Evolutionary conservation across 2,329 filamentous ascomycete genomes (phyloP), one percentile per base, ranked within the genome.

Genomic region (Chrysoporthe cubensis): DNA sequence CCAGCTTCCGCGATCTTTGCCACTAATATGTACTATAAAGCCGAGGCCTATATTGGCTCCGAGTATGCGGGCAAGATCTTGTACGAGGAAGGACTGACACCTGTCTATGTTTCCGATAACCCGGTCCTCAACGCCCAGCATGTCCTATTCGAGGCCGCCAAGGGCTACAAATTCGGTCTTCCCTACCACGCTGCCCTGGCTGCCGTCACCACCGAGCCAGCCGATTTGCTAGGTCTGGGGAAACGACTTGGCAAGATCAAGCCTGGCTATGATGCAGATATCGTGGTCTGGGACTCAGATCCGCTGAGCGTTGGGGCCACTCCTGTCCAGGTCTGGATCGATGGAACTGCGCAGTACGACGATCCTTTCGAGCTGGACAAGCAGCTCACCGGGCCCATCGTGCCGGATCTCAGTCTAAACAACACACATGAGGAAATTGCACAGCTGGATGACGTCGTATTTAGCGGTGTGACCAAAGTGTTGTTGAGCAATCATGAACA

Each of bases 11-110:
- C 86, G n/a, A 79, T 91, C 3, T 92, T 92, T 72, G 89, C 90
- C 11, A 89, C 91, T 73, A 90, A 89, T 74, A 91, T 91, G 87
- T 90, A 86, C 75, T 92, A 91, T 82, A 91, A 92, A 77, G 82
- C 85, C 1, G 90, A 92, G 77, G 80, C 88, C 0, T 90, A 89
- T 71, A 80, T 86, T 4, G 89, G 84, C 0, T 90, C 88, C 13
- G 87, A 91, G 74, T 86, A 86, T 68, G 89, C 89, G 1, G 89
- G 89, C 37, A 91, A 90, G 74, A 82, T 88, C 4, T 81, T 92
- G 0, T 88, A 88, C 71, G 88, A 91, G 32, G 83, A 86, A 66
- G 88, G 87, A 37, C 80, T 92, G 43, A 90, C 88, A 0, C 84
- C 88, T 1, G 85, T 90, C 32, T 91, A 90, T 71, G 89, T 91